Evolutionary conservation across 495 filamentous ascomycete species (phyloP).

Genomic region (Penicillium riverlandense): DNA sequence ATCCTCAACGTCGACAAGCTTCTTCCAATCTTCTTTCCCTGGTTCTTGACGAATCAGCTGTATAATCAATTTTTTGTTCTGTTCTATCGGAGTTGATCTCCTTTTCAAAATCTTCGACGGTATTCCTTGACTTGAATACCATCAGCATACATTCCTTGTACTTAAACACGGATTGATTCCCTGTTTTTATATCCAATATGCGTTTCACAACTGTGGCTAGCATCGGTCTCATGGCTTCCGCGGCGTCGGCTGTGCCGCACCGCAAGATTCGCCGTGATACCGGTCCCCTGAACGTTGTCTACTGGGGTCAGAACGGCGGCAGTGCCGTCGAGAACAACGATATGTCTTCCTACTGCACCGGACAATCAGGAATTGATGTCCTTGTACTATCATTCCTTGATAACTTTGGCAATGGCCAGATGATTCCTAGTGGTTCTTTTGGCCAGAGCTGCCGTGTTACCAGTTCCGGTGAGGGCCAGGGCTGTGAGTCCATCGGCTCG

Average conservation of each 20-base stretch:
- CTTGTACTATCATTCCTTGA: slow-evolving; percentile 48
- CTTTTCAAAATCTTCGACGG: no score
- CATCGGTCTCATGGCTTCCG: slow-evolving; percentile 21
- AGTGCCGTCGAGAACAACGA: slow-evolving; percentile 34
- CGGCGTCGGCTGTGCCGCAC: slow-evolving; percentile 21
- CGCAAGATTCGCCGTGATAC: slow-evolving; percentile 10
- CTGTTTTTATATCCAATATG: slow-evolving; percentile 10
- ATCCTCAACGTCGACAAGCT: no score
- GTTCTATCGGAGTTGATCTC: no score
- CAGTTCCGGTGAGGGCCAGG: slow-evolving; percentile 11
- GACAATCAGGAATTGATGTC: slow-evolving; percentile 36
- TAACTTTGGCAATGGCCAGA: slow-evolving; percentile 22
- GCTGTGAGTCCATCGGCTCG: slow-evolving; percentile 37
- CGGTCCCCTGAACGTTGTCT: slow-evolving; percentile 30
- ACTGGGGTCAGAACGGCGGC: slow-evolving; percentile 39
- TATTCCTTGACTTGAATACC: no score
- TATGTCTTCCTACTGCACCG: slow-evolving; percentile 31
- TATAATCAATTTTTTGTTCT: no score
- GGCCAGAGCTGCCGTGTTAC: slow-evolving; percentile 17
- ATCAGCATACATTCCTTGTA: no score
- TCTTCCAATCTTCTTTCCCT: no score
- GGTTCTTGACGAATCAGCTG: no score
- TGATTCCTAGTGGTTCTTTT: slow-evolving; percentile 18
- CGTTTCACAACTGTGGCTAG: slow-evolving; percentile 14
- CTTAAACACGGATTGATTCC: no score